Base-by-base conservation (phyloP, 192 early-diverging fungal species). In the Backusella macrospora region DNA sequence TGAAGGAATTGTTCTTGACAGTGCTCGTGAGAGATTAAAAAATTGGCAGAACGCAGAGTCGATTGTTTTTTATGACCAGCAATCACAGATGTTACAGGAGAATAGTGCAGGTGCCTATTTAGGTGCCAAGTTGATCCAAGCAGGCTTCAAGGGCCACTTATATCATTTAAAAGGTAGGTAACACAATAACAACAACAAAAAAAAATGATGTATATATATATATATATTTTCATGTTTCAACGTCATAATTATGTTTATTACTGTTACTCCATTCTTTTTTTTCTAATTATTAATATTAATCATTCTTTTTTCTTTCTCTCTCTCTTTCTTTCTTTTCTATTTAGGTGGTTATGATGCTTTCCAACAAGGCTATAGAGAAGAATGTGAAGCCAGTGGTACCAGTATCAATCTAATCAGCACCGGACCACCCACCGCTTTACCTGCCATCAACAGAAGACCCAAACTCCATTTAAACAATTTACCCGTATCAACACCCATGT, bases 21-120 rank as follows among this genome's bases (percentile, higher is more conserved):
- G 72, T 7, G 85, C 88, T 49, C 80, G 77, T 39, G 73, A 80
- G 7, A 68, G 75, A n/a, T 78, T 88, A n/a, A 73, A 81, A 0
- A 65, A 75, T 16, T 92, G 91, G 91, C 76, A 81, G 38, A 68
- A 76, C 18, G 87, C 75, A 43, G 79, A 86, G 23, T 85, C 86
- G 78, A 89, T 95, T 66, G 83, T 90, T 9, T 73, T 95, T 16
- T 92, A 92, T 75, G 93, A 93, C 75, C 84, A 83, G 43, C 81
- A 86, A 3, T 76, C 86, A 10, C 82, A 86, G 12, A 68, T 74
- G 0, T 75, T 86, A 13, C 72, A 84, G 14, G 87, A 87, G 37
- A 82, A 83, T 43, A 77, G 86, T 21, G 75, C 84, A 23, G 72
- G 86, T n/a, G 76, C 82, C 43, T 76, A 89, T 71, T 65, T 93